phyloP scores from a whole-genome alignment of 2,329 filamentous ascomycete species.

The Paracoccidioides lutzii region DNA sequence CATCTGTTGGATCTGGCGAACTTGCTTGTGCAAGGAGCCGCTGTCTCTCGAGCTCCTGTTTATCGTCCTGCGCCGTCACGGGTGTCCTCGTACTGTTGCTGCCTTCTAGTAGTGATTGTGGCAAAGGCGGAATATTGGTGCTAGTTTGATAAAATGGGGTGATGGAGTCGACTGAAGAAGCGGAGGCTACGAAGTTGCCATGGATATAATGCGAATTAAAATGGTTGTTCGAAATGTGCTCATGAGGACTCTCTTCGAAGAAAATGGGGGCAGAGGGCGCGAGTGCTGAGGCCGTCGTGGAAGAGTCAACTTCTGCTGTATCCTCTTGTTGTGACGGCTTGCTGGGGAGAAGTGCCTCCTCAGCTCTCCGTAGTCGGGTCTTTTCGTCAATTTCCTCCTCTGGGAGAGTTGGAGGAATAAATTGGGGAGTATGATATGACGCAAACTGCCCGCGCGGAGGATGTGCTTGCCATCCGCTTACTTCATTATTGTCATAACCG shows the following conservation, averaged over 20 bases:
- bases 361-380: conserved; percentile 62
- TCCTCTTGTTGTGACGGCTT: conserved; percentile 46
- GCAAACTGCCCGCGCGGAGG: conserved; percentile 2
- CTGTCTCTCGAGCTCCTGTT: conserved; percentile 60
- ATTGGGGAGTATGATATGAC: conserved; percentile 5
- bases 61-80: conserved; percentile 47
- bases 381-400: conserved; percentile 65
- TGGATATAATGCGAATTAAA: conserved; percentile 1
- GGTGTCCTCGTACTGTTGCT: conserved; percentile 15
- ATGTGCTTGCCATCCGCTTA: not conserved
- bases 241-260: conserved; percentile 37
- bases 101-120: conserved; percentile 24
- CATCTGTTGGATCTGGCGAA: conserved; percentile 37
- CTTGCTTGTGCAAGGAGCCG: conserved; percentile 53
- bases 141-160: conserved; percentile 10
- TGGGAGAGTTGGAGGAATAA: conserved; percentile 33
- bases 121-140: not conserved
- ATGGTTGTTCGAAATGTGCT: not conserved
- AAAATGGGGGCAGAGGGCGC: conserved; percentile 34
- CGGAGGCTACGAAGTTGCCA: conserved; percentile 11
- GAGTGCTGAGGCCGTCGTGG: conserved; percentile 23
- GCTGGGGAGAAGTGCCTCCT: conserved; percentile 69
- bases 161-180: conserved; percentile 20
- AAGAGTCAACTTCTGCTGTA: conserved; percentile 31
- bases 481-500: conserved; percentile 1